Evolutionary conservation across 2,329 filamentous ascomycete genomes (phyloP).

Genomic region (Sclerotinia glacialis): DNA sequence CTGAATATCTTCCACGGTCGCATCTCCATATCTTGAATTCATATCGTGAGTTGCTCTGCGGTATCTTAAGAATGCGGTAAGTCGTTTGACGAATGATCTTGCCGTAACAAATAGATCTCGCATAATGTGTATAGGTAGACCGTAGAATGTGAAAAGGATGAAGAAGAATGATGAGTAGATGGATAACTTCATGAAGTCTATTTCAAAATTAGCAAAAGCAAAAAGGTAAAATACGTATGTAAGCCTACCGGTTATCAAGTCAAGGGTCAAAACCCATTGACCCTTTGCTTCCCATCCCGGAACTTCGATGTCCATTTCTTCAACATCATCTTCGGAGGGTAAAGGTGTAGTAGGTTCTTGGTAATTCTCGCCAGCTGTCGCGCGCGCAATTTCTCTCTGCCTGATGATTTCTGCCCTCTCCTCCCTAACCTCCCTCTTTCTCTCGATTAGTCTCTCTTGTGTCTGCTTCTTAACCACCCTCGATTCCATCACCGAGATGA

Average conservation of each 20-base stretch:
- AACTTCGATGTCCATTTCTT: conserved; percentile 92
- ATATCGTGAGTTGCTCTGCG: conserved; percentile 90
- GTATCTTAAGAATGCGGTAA: conserved; percentile 86
- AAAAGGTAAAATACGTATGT: neutral
- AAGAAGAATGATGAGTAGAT: conserved; percentile 92
- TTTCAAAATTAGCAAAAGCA: conserved; percentile 21
- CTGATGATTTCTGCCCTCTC: conserved; percentile 51
- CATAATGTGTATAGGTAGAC: conserved; percentile 93
- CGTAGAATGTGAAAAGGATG: conserved; percentile 90
- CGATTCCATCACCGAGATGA: conserved; percentile 74
- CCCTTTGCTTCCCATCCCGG: conserved; percentile 96
- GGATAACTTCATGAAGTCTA: conserved; percentile 85
- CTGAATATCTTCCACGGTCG: conserved; percentile 78
- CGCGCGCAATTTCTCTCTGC: conserved; percentile 41
- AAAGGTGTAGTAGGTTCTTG: conserved; percentile 44
- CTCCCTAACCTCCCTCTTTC: conserved; percentile 64
- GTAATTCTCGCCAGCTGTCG: conserved; percentile 34
- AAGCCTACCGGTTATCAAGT: conserved; percentile 71
- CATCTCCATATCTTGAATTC: conserved; percentile 86
- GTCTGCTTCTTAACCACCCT: conserved; percentile 74
- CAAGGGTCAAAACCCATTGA: conserved; percentile 84
- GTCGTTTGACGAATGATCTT: conserved; percentile 82
- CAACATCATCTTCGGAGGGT: conserved; percentile 70
- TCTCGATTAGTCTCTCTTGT: conserved; percentile 62
- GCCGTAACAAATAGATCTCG: conserved; percentile 93